These are phyloP conservation scores for Lasiosphaeris hirsuta DNA, from an alignment of 495 filamentous ascomycete species.

Conservation along the genomic window DNA sequence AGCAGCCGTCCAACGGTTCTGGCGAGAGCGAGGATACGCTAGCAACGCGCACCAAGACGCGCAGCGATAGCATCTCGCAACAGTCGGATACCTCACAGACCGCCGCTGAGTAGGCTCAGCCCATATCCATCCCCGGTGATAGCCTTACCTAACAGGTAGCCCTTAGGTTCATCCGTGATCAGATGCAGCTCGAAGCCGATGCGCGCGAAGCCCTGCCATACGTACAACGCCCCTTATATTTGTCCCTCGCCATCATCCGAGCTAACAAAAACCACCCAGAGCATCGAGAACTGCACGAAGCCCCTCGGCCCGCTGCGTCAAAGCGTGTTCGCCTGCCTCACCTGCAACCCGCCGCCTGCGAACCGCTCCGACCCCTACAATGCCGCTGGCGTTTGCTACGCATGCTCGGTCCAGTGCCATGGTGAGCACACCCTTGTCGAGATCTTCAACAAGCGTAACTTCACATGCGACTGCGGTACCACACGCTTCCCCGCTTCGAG, in stretches of 20 bases:
- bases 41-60: constrained; percentile 27
- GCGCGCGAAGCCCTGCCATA: constrained; percentile 93
- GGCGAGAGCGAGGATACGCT: constrained; percentile 23
- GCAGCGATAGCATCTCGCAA: constrained; percentile 61
- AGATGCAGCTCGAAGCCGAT: constrained; percentile 88
- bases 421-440: constrained; percentile 94
- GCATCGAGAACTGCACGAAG: constrained; percentile 89
- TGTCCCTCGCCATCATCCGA: neutral
- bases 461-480: constrained; percentile 96
- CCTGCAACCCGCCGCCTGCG: constrained; percentile 78
- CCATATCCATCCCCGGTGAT: neutral
- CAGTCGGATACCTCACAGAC: constrained; percentile 73
- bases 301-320: constrained; percentile 83
- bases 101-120: constrained; percentile 67
- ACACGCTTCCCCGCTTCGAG: constrained; percentile 65
- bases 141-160: neutral
- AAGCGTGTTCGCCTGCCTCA: constrained; percentile 82
- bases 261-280: constrained; percentile 43
- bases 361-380: constrained; percentile 60
- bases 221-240: constrained; percentile 40
- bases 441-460: constrained; percentile 91
- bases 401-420: constrained; percentile 94
- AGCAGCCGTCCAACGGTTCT: constrained; percentile 16
- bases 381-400: constrained; percentile 87
- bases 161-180: constrained; percentile 76